Evolutionary conservation across 1,284 basidiomycete genomes (phyloP).

Genomic region (Ustilago sp.): DNA sequence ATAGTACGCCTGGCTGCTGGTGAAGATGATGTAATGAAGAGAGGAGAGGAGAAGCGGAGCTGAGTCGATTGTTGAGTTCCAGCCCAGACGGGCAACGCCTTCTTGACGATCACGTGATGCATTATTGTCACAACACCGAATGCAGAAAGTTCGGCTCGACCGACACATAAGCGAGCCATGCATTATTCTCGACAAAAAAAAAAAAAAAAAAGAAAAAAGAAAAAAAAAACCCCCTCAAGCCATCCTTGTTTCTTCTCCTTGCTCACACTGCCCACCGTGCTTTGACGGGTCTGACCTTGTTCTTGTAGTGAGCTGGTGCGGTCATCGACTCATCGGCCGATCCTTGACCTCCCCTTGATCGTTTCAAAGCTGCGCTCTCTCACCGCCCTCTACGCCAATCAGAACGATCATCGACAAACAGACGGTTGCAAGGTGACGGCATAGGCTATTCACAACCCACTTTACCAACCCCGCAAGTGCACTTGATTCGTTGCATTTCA

Average conservation of each 20-base stretch:
- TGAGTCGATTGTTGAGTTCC: too few relatives aligned
- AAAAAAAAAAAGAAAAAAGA: too few relatives aligned
- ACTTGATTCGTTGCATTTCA: neutral
- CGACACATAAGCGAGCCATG: slow-evolving; percentile 14
- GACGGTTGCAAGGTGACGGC: slow-evolving; percentile 25
- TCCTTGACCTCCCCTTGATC: neutral
- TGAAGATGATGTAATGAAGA: too few relatives aligned
- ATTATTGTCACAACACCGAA: neutral
- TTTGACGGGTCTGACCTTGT: too few relatives aligned
- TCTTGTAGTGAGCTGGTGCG: neutral
- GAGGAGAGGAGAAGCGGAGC: too few relatives aligned
- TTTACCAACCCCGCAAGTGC: slow-evolving; percentile 3
- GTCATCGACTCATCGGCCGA: neutral
- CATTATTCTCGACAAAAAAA: neutral
- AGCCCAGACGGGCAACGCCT: too few relatives aligned
- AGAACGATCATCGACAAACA: neutral
- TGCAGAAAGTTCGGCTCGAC: slow-evolving; percentile 20
- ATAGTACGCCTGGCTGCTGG: too few relatives aligned
- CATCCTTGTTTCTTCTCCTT: neutral
- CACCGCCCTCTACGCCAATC: slow-evolving; percentile 13
- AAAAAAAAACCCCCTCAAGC: neutral
- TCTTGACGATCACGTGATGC: neutral
- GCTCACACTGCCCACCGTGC: slow-evolving; percentile 1
- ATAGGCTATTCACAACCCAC: slow-evolving; percentile 9
- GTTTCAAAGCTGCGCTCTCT: neutral